phyloP scores from a whole-genome alignment of 2,329 filamentous ascomycete species.

The Pyricularia sp. region DNA sequence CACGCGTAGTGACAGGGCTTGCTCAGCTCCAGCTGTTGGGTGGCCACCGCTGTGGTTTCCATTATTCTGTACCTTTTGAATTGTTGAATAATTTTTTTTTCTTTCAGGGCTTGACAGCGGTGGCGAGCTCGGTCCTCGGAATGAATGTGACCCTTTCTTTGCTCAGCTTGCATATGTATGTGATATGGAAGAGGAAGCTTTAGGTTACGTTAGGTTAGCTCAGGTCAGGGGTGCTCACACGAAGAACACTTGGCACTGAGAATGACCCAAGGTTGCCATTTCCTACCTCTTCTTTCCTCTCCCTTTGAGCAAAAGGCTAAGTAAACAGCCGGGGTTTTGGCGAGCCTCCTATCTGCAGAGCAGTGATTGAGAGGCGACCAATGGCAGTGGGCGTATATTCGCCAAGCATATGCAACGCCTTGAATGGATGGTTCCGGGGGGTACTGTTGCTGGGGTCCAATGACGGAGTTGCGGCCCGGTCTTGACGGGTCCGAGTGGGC shows the following conservation, averaged over 20 bases:
- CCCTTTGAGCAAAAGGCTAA: background rate
- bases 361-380: background rate
- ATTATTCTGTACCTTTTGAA: background rate
- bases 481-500: background rate
- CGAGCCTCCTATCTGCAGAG: background rate
- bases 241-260: background rate
- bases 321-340: background rate
- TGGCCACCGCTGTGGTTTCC: background rate
- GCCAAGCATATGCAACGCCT: background rate
- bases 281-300: background rate
- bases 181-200: background rate
- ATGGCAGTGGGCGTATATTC: background rate
- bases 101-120: background rate
- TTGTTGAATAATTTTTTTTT: background rate
- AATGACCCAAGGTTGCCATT: background rate
- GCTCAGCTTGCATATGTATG: background rate
- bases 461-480: background rate
- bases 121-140: background rate
- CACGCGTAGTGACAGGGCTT: background rate
- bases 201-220: background rate
- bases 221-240: background rate
- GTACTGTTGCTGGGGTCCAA: background rate
- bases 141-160: background rate
- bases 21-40: background rate
- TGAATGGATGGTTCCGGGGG: background rate